Base-by-base conservation (phyloP, 257 asterid species). In the Solanum bulbocastanum region DNA sequence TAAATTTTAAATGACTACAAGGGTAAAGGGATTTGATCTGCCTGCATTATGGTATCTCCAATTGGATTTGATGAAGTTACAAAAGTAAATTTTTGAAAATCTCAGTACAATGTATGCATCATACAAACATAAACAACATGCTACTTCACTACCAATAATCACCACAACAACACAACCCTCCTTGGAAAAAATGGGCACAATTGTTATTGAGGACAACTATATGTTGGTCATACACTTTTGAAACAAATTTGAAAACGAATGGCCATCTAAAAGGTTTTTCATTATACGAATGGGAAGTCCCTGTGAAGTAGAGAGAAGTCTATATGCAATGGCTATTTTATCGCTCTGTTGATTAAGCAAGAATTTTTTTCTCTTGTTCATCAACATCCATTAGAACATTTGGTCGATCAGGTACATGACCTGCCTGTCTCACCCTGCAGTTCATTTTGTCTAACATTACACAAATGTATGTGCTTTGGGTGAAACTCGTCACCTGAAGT, bases 191-290 rank as follows among this genome's bases (percentile, higher is more conserved):
- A 85, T 93, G 93, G 75, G 90, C 91, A 87, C 95, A 88, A 37
- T 91, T 90, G 79, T 91, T 92, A 89, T 93, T 92, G n/a, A 94
- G 83, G 72, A 91, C 44, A 36, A 91, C 88, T 22, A 91, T 88
- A n/a, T 91, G 93, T 35, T 95, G 86, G 12, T 85, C 74, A 42
- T 92, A 92, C 42, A 91, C 91, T 78, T 84, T 86, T 1, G 96
- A 93, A 49, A 90, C 93, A 87, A 84, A 73, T 91, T 92, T 4
- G 94, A 92, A 79, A 90, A 93, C 10, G 90, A 87, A 86, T 93
- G 96, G 88, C 12, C 92, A 83, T 93, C 93, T 15, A 93, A 90
- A n/a, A 93, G 92, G 88, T 93, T 93, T 91, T 93, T 93, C 33
- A 90, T 90, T 20, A 92, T 90, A 68, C 93, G 86, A 10, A 93